Evolutionary conservation across 163 green algal species (phyloP), one percentile per base, ranked within the genome.

Genomic region (Trebouxiophyceae sp.): DNA sequence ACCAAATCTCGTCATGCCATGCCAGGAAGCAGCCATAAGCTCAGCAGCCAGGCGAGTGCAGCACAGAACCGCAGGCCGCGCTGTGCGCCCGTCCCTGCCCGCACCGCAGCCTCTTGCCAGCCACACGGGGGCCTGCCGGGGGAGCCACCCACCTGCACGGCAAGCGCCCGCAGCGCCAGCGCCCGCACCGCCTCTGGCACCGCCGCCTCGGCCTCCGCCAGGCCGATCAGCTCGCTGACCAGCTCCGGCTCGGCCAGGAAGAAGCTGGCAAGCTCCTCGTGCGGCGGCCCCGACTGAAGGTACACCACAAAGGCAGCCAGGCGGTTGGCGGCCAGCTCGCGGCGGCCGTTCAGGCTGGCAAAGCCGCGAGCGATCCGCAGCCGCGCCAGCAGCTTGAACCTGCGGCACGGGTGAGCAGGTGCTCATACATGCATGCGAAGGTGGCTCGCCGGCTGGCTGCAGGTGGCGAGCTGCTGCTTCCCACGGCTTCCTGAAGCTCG

Each of bases 181-280:
- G 77, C 81, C 34, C 86, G 54, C 16, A 76, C 22, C 16, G 62
- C 29, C 32, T 71, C 65, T n/a, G 72, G 65, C 12, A 71, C 47
- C 29, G 23, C 34, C 29, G 26, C 34, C 39, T 61, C 70, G 2
- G 68, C 65, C 28, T 81, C 71, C 27, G 91, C 58, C 60, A 92
- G 57, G 2, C 47, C 65, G 19, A 91, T 75, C 32, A 96, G 75
- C 70, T 96, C 86, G 1, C 30, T 50, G 26, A 91, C 82, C 66
- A 95, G 81, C 57, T 95, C 88, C 0, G 81, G 73, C 32, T 92
- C 84, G n/a, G 64, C 31, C 58, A 91, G 86, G 57, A 96, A 82
- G 0, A 50, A 50, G 39, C 12, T 50, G 39, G 8, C 16, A 16
- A 50, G 12, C 12, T 50, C 39, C 39, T 50, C 39, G 16, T 8